Evolutionary conservation across 352 stramenopile species (phyloP).

Genomic region (Phytophthora constricta): DNA sequence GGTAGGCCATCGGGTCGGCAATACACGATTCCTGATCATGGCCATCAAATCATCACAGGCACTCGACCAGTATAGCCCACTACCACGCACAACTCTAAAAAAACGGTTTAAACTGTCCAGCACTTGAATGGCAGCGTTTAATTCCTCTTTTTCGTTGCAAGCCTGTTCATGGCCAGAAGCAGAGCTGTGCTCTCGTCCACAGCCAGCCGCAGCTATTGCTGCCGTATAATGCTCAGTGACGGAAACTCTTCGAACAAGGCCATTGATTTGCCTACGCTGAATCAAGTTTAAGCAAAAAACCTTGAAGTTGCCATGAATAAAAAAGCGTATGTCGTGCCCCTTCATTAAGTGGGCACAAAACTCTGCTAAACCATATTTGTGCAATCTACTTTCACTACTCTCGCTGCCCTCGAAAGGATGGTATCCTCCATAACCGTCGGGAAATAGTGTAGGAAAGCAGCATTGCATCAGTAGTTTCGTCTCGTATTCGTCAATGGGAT

Average conservation of each 20-base stretch:
- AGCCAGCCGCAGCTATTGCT: no score
- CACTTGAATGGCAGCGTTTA: background rate
- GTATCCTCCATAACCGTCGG: conserved; percentile 9
- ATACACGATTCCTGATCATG: conserved; percentile 14
- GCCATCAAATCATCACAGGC: conserved; percentile 17
- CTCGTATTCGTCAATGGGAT: conserved; percentile 14
- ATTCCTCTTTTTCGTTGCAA: background rate
- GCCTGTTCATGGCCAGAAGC: background rate
- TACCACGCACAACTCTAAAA: conserved; percentile 16
- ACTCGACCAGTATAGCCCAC: conserved; percentile 21
- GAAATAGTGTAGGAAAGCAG: conserved; percentile 25
- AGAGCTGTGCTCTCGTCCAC: no score
- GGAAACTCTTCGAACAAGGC: conserved; percentile 7
- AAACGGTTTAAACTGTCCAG: conserved; percentile 19
- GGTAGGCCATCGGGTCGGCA: background rate
- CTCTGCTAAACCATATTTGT: conserved; percentile 12
- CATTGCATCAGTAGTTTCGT: conserved; percentile 18
- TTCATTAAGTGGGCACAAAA: conserved; percentile 22
- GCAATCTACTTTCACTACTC: background rate
- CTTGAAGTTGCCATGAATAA: conserved; percentile 33
- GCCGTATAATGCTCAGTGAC: no score
- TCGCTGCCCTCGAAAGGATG: background rate
- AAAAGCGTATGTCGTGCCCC: no score
- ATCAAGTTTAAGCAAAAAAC: conserved; percentile 34
- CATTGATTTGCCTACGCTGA: conserved; percentile 24